phyloP scores from a whole-genome alignment of 2,329 filamentous ascomycete species.

The Fusarium irregulare region DNA sequence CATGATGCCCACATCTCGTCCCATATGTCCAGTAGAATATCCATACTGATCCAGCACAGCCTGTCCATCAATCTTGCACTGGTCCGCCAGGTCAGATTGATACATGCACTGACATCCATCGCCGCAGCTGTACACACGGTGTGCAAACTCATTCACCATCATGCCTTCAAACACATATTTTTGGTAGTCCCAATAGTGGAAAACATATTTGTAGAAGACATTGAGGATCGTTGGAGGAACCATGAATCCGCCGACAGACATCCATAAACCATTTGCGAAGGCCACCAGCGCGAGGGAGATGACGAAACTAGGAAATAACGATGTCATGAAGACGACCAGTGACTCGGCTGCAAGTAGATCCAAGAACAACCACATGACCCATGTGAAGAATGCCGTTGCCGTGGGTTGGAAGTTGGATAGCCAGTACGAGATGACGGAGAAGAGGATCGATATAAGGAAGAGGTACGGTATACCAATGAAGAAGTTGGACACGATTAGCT shows the following conservation, averaged over 20 bases:
- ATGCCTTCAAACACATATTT: slow-evolving; percentile 89
- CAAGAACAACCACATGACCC: slow-evolving; percentile 86
- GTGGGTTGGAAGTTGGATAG: slow-evolving; percentile 78
- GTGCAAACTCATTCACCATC: slow-evolving; percentile 89
- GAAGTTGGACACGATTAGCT: slow-evolving; percentile 83
- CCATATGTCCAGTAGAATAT: slow-evolving; percentile 75
- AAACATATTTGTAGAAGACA: slow-evolving; percentile 86
- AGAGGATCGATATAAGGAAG: slow-evolving; percentile 80
- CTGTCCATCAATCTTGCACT: slow-evolving; percentile 77
- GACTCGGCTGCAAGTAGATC: slow-evolving; percentile 85
- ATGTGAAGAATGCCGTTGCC: slow-evolving; percentile 76
- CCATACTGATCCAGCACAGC: slow-evolving; percentile 77
- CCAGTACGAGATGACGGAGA: slow-evolving; percentile 83
- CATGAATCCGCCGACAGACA: slow-evolving; percentile 86
- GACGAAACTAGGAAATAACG: slow-evolving; percentile 82
- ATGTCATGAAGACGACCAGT: slow-evolving; percentile 80
- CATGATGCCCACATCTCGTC: slow-evolving; percentile 82
- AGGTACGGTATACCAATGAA: slow-evolving; percentile 84
- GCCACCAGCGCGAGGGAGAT: slow-evolving; percentile 81
- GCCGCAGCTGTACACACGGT: slow-evolving; percentile 66
- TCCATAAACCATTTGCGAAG: slow-evolving; percentile 91
- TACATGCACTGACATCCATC: slow-evolving; percentile 76
- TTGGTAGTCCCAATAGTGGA: slow-evolving; percentile 91
- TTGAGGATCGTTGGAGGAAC: slow-evolving; percentile 79
- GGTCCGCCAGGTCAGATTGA: slow-evolving; percentile 59